Evolutionary conservation across 129 eudicot species (phyloP), one percentile per base, ranked within the genome.

Genomic region (Arctium lappa): DNA sequence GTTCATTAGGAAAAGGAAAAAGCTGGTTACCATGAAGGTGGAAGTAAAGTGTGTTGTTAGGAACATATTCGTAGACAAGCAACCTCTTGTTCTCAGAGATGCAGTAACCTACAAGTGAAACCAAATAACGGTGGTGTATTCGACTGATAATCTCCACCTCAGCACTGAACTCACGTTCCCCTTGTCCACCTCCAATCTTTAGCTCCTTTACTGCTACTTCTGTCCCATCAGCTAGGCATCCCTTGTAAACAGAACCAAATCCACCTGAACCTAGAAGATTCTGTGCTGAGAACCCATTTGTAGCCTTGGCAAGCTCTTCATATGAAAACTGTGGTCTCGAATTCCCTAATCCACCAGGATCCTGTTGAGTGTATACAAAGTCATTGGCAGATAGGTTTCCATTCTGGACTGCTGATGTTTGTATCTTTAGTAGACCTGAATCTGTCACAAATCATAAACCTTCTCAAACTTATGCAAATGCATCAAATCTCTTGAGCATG

Each of bases 81-180:
- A 94, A 83, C 87, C 98, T 88, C 74, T 81, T 80, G 66, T 83
- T 81, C 31, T 91, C 93, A 34, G 87, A 79, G 72, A 92, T 84
- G 87, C 98, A 94, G 66, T 89, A 94, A 27, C 98, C 98, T 2
- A 92, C 94, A 38, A 94, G 91, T 31, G 98, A 89, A 82, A 94
- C 98, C 91, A 94, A 89, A 92, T 94, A 90, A 36, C 97, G 92
- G 69, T 94, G 98, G 84, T 94, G 98, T 77, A 94, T 90, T 8
- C 97, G 93, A 70, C 97, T 87, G 48, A 94, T 94, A 48, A 89
- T 92, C 79, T 94, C 97, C 71, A 94, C 98, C 86, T 94, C 98
- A 13, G 98, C 89, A 83, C 89, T 92, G 63, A 94, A 94, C 83
- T 94, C 98, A 48, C 97, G 88, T 62, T 94, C 98, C 66, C 98